A percentile compares a stretch with the other conserved stretches of the same genome.
Conservation (phyloP, 169 alveolate species). For the Cryptosporidium sp. region DNA sequence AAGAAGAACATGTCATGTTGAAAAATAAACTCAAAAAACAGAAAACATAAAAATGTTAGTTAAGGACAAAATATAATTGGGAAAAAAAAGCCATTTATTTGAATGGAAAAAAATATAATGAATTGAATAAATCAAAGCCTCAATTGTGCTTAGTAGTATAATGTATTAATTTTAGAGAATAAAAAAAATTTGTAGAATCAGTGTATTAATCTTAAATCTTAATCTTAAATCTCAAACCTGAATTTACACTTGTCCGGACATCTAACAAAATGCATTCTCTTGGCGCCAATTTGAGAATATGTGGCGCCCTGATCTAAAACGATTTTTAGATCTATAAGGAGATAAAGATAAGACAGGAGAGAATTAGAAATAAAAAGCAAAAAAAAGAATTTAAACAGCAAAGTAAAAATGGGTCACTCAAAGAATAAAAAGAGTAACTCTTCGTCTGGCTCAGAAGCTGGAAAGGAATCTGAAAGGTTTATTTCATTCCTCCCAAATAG, state of each 20-base stretch:
- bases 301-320: slow-evolving; percentile 14
- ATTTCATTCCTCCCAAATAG: slow-evolving; percentile 72
- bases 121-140: neutral
- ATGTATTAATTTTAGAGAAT: too few relatives aligned
- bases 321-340: slow-evolving; percentile 34
- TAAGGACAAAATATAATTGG: too few relatives aligned
- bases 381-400: slow-evolving; percentile 10
- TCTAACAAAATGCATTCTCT: neutral
- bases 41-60: neutral
- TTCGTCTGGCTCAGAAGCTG: slow-evolving; percentile 8
- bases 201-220: neutral
- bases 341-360: neutral
- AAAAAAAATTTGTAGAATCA: neutral
- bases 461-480: slow-evolving; percentile 64
- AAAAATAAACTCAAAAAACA: neutral
- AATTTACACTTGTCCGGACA: neutral
- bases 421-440: slow-evolving; percentile 49
- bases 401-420: slow-evolving; percentile 63
- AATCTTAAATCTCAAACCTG: neutral
- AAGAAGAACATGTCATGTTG: slow-evolving; percentile 17
- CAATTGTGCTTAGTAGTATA: neutral
- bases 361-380: neutral
- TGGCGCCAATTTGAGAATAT: neutral
- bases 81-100: neutral
- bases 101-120: neutral